Base-by-base conservation (phyloP, 371 early-diverging fungal species). In the Umbelopsis sp. region DNA sequence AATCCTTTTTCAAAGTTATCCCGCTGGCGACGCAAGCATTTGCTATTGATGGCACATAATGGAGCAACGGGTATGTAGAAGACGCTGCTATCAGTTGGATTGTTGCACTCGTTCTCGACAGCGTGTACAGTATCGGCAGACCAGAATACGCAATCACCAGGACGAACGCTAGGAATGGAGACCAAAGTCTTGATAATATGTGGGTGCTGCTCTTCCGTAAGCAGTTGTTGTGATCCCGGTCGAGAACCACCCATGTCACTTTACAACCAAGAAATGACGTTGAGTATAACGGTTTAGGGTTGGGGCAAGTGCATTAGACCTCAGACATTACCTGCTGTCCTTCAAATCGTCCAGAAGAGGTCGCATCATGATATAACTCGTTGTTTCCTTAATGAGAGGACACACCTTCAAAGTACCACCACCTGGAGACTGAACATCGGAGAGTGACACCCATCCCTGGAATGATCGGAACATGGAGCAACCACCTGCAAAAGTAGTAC, bases 361-460 rank as follows among this genome's bases (percentile, higher is more conserved):
- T 29, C 79, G 80, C 75, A 80, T 74, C 67, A 81, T 70, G 14
- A 75, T 80, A 52, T 80, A 80, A 12, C 76, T 80, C 5, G 75
- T 74, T 0, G 74, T 70, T 69, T 82, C 80, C 22, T 76, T 72
- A 37, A 82, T 66, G 63, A 82, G 68, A 35, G 82, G 80, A 32
- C 76, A 80, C 0, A 78, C 76, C 25, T 75, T 76, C 37, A 82
- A 70, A n/a, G 76, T 76, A 2, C 80, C 80, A 37, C 76, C 72
- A n/a, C 70, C 72, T 12, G 75, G 71, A n/a, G 57, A 57, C 14
- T 66, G 67, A 25, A 80, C 78, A 8, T 73, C 67, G 8, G 75
- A 73, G n/a, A 82, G 71, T 12, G 80, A 76, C 14, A 81, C 32
- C 80, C 82, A 81, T 14, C 82, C 82, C 72, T 81, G 82, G 57